Evolutionary conservation across 352 stramenopile genomes (phyloP).

Genomic region (Saprolegnia parasitica): DNA sequence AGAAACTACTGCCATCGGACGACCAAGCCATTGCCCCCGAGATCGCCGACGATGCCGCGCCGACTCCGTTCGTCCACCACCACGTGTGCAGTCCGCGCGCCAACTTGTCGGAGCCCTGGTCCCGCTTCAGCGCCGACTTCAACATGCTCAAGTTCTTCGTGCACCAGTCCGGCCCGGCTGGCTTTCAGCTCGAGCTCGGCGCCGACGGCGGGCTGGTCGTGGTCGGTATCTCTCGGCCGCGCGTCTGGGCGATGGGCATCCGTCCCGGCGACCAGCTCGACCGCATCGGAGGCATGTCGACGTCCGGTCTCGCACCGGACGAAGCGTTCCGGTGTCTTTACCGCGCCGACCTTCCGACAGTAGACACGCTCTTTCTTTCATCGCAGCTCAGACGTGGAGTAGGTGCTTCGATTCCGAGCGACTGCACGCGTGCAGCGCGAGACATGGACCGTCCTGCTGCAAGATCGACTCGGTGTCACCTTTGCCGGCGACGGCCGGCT

Average conservation of each 20-base stretch:
- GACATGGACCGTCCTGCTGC: background rate
- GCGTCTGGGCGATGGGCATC: conserved; percentile 19
- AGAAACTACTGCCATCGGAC: conserved; percentile 1
- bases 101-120: conserved; percentile 7
- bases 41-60: background rate
- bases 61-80: background rate
- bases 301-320: conserved; percentile 1
- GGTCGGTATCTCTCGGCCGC: background rate
- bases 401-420: conserved; percentile 19
- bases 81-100: conserved; percentile 1
- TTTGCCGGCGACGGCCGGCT: conserved; percentile 18
- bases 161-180: conserved; percentile 6
- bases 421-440: background rate
- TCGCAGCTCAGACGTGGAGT: background rate
- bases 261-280: conserved; percentile 14
- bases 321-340: conserved; percentile 10
- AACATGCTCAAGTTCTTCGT: conserved; percentile 23
- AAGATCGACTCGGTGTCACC: conserved; percentile 17
- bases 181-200: conserved; percentile 12
- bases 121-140: background rate
- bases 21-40: background rate
- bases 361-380: background rate
- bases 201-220: conserved; percentile 18
- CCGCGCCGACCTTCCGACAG: conserved; percentile 22
- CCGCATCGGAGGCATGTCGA: conserved; percentile 18